Conservation (phyloP, 192 early-diverging fungal genomes). For the Spizellomyces punctatus region DNA sequence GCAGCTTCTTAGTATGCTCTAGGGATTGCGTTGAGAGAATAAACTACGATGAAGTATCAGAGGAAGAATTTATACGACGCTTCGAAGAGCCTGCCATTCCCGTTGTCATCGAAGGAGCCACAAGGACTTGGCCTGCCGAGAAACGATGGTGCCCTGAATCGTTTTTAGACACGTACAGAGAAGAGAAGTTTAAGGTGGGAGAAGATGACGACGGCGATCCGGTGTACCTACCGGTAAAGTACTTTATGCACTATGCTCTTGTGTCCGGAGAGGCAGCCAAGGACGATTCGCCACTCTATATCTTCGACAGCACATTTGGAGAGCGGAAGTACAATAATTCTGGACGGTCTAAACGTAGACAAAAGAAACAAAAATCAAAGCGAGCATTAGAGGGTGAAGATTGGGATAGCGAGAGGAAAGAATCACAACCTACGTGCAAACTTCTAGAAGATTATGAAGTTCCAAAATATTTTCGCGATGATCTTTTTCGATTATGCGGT, state of each 20-base stretch:
- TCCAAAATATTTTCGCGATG: conserved; percentile 73
- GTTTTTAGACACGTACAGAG: conserved; percentile 39
- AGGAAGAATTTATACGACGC: conserved; percentile 59
- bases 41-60: conserved; percentile 52
- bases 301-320: conserved; percentile 75
- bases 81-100: conserved; percentile 59
- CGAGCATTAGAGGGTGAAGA: too few species aligned
- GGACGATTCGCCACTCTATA: conserved; percentile 59
- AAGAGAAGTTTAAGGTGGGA: conserved; percentile 76
- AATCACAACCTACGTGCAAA: conserved; percentile 30
- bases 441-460: conserved; percentile 67
- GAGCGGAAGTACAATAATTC: conserved; percentile 42
- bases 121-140: conserved; percentile 57
- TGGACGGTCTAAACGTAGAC: conserved; percentile 2
- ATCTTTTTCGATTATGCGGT: conserved; percentile 69
- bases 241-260: conserved; percentile 41
- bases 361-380: conserved; percentile 2
- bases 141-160: conserved; percentile 61
- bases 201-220: conserved; percentile 75
- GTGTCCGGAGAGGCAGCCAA: background rate
- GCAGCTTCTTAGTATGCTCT: conserved; percentile 55
- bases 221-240: conserved; percentile 65
- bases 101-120: conserved; percentile 63
- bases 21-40: conserved; percentile 55
- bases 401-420: background rate